Evolutionary conservation across 164 flowering plant species (phyloP).

Genomic region (Sedum album): DNA sequence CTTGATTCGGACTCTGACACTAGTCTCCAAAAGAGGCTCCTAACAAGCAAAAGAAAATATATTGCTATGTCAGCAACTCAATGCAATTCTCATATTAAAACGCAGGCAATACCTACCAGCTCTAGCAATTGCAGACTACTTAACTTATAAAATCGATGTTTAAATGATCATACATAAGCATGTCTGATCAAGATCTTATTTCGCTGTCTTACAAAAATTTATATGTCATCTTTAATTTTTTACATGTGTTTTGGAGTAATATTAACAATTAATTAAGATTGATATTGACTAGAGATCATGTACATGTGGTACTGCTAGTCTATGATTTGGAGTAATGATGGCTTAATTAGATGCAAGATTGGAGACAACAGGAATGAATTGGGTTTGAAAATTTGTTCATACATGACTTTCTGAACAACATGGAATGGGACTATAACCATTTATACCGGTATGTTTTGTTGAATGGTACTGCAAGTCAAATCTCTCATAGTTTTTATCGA

Average conservation of each 20-base stretch:
- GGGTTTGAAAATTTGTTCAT: neutral
- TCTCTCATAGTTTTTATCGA: neutral
- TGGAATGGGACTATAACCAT: neutral
- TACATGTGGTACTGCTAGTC: neutral
- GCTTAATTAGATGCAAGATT: neutral
- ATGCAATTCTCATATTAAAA: neutral
- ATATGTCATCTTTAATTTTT: too few species aligned
- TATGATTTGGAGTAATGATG: neutral
- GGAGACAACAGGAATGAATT: neutral
- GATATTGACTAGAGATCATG: neutral
- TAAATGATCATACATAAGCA: too few species aligned
- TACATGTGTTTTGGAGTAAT: too few species aligned
- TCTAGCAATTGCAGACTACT: constrained; percentile 1
- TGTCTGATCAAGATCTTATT: too few species aligned
- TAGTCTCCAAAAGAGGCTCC: neutral
- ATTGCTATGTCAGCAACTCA: neutral
- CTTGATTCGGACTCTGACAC: neutral
- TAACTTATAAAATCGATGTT: neutral
- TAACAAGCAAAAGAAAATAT: neutral
- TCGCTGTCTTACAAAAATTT: neutral
- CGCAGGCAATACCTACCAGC: neutral
- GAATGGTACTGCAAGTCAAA: neutral
- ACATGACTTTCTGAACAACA: neutral
- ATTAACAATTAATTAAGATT: too few species aligned
- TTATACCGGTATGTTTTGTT: neutral